Percentiles rank a stretch among this genome's conserved stretches.
These are phyloP conservation scores for Globisporangium carolinianum DNA, from an alignment of 352 stramenopile species.

Conservation along the genomic window DNA sequence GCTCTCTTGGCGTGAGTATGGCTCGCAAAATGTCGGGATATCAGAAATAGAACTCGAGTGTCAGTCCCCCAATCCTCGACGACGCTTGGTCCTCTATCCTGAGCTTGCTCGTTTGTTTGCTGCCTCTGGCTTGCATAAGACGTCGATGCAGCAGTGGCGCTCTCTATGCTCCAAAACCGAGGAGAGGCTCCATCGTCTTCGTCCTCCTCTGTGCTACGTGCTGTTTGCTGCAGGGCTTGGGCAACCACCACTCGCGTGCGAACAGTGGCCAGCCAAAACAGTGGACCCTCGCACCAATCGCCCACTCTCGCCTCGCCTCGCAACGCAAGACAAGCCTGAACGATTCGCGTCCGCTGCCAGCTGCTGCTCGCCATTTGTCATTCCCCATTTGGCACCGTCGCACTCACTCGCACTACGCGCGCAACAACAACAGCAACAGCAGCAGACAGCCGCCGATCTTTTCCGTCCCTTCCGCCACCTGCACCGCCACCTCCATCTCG, in stretches of 20 bases:
- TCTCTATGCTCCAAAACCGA: too few species aligned
- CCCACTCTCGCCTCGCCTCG: too few species aligned
- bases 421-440: neutral
- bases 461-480: neutral
- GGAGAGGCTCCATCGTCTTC: too few species aligned
- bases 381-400: slow-evolving; percentile 62
- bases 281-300: neutral
- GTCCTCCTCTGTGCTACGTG: too few species aligned
- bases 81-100: neutral
- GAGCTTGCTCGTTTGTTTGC: neutral
- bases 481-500: neutral
- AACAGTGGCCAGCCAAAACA: neutral
- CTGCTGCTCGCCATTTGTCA: slow-evolving; percentile 61
- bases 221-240: too few species aligned
- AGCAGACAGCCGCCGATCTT: slow-evolving; percentile 1
- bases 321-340: too few species aligned
- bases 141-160: neutral
- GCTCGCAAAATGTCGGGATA: neutral
- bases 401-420: slow-evolving; percentile 6
- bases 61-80: neutral
- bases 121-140: neutral
- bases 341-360: slow-evolving; percentile 17
- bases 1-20: too few species aligned
- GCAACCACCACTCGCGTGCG: too few species aligned
- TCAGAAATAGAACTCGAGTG: neutral